Evolutionary conservation across 208 protist genomes (phyloP), one percentile per base, ranked within the genome.

Genomic region (Crithidia thermophila): DNA sequence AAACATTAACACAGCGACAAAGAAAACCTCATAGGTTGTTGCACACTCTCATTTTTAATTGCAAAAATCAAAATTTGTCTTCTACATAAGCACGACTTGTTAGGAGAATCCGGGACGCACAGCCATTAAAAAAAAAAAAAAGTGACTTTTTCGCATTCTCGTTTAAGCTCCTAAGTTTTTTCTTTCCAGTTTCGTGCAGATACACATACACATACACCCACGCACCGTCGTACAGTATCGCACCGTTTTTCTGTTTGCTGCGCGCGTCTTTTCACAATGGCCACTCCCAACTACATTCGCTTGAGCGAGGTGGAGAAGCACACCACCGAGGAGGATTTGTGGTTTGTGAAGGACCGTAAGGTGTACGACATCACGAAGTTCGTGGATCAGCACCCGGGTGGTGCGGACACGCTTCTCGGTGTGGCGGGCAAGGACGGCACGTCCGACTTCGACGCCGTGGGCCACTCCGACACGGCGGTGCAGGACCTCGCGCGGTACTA

Each of bases 291-390:
- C 37, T 67, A 68, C 31, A 83, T 90, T 55, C 77, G 67, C 25
- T 36, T 85, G 37, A 77, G 58, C 13, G 92, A 97, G 72, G 70
- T 96, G 42, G 59, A 43, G 53, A 78, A 85, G 62, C 87, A 95
- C 76, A 73, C 58, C 7, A 80, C 74, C 3, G 82, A 92, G 60
- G 59, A 82, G 8, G 83, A 93, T 55, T 49, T 92, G 30, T 97
- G 90, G 90, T 79, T 97, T 33, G 81, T 93, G 51, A 86, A 91
- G 46, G 72, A 97, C 61, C 77, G 79, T 47, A 95, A 94, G 65
- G 90, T 97, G 10, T 96, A 94, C 58, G 79, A 94, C 36, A 67
- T 97, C 25, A 93, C 84, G 16, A 81, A 82, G 51, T 98, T 96
- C 60, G 77, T 91, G 40, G 82, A 94, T 62, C 62, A 84, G 52